A percentile compares a stretch with the other conserved stretches of the same genome.
Conservation (phyloP, 495 filamentous ascomycete species). For the Aspergillus coremiiformis region DNA sequence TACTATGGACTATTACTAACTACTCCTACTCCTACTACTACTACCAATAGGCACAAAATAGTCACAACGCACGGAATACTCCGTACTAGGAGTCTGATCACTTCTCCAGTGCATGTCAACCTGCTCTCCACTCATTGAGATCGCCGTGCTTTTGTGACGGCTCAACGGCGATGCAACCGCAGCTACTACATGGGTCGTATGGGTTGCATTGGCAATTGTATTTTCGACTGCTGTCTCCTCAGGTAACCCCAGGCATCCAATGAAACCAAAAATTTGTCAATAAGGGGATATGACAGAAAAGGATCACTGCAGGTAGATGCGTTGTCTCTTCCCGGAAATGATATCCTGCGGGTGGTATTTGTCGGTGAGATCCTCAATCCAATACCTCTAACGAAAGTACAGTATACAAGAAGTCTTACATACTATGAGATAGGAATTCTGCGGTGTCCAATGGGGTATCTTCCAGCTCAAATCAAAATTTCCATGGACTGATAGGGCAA, state of each 20-base stretch:
- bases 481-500: not conserved
- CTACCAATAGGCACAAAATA: not conserved
- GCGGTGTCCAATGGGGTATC: not conserved
- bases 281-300: not conserved
- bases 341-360: not conserved
- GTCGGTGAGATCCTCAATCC: not conserved
- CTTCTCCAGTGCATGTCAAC: not conserved
- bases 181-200: not conserved
- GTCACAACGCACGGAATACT: not conserved
- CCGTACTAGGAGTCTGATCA: not conserved
- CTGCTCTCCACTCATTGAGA: not conserved
- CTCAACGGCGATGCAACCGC: not conserved
- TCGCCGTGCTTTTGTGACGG: not conserved
- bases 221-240: not conserved
- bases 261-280: not conserved
- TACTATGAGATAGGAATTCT: not conserved
- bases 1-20: too few relatives aligned
- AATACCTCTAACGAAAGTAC: not conserved
- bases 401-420: too few relatives aligned
- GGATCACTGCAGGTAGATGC: not conserved
- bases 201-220: not conserved
- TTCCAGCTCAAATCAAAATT: not conserved
- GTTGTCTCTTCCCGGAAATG: not conserved
- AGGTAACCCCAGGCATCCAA: not conserved
- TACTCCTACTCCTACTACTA: too few relatives aligned